Percentiles rank a stretch among this genome's conserved stretches.
These are phyloP conservation scores for Cryptococcus sp. DNA, from an alignment of 1,284 basidiomycete species.

Conservation along the genomic window DNA sequence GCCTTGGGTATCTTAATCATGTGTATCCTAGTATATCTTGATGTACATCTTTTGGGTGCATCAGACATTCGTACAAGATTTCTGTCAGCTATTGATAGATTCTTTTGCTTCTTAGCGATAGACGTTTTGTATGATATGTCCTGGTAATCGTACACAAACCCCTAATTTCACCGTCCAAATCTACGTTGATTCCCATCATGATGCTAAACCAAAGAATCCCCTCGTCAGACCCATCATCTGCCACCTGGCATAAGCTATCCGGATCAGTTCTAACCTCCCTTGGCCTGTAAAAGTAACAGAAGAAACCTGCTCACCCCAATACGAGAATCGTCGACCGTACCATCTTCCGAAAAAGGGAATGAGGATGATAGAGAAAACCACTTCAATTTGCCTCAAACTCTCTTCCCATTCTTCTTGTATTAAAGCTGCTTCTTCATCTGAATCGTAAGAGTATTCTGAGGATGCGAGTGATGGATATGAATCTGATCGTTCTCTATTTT, in stretches of 20 bases:
- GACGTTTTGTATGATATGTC: not conserved
- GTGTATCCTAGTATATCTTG: too few species aligned
- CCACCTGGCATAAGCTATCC: conserved; percentile 19
- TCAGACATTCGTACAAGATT: not conserved
- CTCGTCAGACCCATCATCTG: conserved; percentile 19
- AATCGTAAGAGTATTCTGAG: conserved; percentile 51
- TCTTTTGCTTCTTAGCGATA: not conserved
- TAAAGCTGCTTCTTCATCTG: conserved; percentile 61
- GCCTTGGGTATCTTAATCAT: too few species aligned
- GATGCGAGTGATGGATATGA: conserved; percentile 42
- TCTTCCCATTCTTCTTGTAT: conserved; percentile 91
- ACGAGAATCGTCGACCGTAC: conserved; percentile 76
- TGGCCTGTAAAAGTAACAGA: not conserved
- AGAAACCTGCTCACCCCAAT: conserved; percentile 62
- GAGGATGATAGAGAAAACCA: conserved; percentile 71
- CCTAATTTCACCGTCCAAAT: not conserved
- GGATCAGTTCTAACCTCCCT: not conserved
- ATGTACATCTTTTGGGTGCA: not conserved
- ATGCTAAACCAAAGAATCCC: conserved; percentile 20
- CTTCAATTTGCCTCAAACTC: conserved; percentile 73
- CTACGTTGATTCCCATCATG: not conserved
- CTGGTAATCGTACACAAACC: not conserved
- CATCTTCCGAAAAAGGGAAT: conserved; percentile 84
- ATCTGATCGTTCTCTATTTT: conserved; percentile 7
- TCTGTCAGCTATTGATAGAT: not conserved